These are phyloP conservation scores for Nitzschia palea DNA, from an alignment of 108 stramenopile species.

Conservation along the genomic window DNA sequence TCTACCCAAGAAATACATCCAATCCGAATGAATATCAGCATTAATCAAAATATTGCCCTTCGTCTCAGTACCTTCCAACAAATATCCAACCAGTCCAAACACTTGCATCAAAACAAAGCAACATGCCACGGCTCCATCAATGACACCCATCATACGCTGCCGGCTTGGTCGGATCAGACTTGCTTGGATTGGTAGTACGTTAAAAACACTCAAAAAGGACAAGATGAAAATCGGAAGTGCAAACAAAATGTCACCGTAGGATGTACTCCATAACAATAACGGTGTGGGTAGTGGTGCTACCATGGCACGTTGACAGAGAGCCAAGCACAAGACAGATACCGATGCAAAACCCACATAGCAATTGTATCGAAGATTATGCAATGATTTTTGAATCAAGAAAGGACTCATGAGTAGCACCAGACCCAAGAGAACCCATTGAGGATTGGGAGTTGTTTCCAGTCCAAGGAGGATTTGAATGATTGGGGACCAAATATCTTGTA, in stretches of 20 bases:
- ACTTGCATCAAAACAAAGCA: slow-evolving; percentile 51
- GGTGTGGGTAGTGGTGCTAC: not conserved
- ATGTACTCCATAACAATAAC: slow-evolving; percentile 14
- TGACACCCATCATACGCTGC: slow-evolving; percentile 43
- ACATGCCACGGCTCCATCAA: slow-evolving; percentile 40
- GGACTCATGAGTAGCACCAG: slow-evolving; percentile 51
- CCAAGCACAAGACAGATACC: slow-evolving; percentile 54
- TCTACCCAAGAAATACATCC: slow-evolving; percentile 52
- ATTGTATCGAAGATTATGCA: slow-evolving; percentile 78
- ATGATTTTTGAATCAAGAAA: slow-evolving; percentile 56
- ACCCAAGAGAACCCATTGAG: slow-evolving; percentile 37
- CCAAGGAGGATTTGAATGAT: not conserved
- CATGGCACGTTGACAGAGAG: slow-evolving; percentile 32
- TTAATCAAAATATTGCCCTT: slow-evolving; percentile 72
- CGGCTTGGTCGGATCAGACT: slow-evolving; percentile 55
- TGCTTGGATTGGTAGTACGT: slow-evolving; percentile 69
- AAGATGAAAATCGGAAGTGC: slow-evolving; percentile 79
- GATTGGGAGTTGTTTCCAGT: not conserved
- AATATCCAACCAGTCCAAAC: slow-evolving; percentile 67
- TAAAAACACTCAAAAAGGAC: slow-evolving; percentile 74
- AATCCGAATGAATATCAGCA: slow-evolving; percentile 25
- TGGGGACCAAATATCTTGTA: slow-evolving; percentile 62
- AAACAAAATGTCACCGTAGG: slow-evolving; percentile 23
- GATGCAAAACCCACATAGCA: slow-evolving; percentile 82
- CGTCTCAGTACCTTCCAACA: slow-evolving; percentile 47